Base-by-base conservation (phyloP, 2,329 filamentous ascomycete genomes). In the Fusarium algeriense region DNA sequence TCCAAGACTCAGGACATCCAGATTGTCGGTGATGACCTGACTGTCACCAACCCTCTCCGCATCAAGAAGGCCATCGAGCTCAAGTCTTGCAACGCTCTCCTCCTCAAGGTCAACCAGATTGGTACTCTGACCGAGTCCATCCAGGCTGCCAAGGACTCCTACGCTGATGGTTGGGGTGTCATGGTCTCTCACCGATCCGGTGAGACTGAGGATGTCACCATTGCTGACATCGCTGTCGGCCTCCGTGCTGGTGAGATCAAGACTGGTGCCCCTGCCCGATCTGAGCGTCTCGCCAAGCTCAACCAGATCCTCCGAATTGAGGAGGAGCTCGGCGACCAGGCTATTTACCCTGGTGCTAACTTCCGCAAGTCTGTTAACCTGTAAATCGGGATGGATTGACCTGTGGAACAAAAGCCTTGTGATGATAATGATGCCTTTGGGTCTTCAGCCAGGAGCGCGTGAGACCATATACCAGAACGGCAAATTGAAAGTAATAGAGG, bases 41-140 rank as follows among this genome's bases (percentile, higher is more conserved):
- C 96, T 76, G 96, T 99, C 85, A 99, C 96, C 85, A 99, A 99
- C 91, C 96, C 96, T 73, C 86, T 93, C 79, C 95, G 96, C 85
- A 99, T 99, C 90, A 98, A 98, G 93, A 97, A 97, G 90, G 96
- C 96, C 80, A 97, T 98, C 78, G 95, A 98, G 84, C 92, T 96
- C 81, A 99, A 99, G 93, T 93, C 96, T 79, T 96, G 95, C 91
- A 98, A 99, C 82, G 93, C 95, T 75, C 92, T 99, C 67, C 90
- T 99, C 72, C 93, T 99, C 83, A 99, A 99, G 92, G 95, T 99
- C 85, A 99, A 99, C 93, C 96, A 99, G 90, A 99, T 99, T 79
- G 96, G 96, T 86, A 98, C 96, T 77, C 91, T 99, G 80, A 97
- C 94, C 78, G 96, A 99, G 89, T 97, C 96, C 67, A 98, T 98